Conservation (phyloP, 208 protist species). For the Herpetomonas tarakana region DNA sequence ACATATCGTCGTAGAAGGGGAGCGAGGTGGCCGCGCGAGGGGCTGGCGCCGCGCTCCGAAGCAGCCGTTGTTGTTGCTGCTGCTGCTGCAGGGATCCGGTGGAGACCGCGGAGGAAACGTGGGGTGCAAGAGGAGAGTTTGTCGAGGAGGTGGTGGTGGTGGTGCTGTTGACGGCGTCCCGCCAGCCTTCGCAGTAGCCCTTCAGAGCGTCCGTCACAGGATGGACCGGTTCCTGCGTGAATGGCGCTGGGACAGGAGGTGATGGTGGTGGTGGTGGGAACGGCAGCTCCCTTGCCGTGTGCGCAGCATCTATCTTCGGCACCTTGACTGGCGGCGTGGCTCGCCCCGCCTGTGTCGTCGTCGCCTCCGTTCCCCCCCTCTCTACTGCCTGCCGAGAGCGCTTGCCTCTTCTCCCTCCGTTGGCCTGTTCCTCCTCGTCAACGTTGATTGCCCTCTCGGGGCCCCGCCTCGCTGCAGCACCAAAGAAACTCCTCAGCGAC, state of each 20-base stretch:
- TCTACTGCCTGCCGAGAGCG: no score
- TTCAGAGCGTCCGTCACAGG: constrained; percentile 20
- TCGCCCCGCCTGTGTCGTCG: no score
- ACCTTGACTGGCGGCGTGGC: no score
- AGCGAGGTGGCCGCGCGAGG: constrained; percentile 4
- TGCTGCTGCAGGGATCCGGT: neutral
- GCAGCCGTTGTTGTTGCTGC: neutral
- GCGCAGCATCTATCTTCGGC: neutral
- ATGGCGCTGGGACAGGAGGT: neutral
- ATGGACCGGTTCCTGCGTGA: neutral
- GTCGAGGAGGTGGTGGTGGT: neutral
- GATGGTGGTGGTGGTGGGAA: neutral
- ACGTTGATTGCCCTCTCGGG: neutral
- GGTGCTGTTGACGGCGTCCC: constrained; percentile 14
- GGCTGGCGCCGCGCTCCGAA: neutral
- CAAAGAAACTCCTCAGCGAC: neutral
- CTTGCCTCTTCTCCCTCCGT: no score
- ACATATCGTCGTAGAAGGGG: constrained; percentile 45
- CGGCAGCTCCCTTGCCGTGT: neutral
- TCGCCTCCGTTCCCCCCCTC: no score
- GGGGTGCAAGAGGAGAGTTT: neutral
- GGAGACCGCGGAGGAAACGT: neutral
- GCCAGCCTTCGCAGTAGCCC: constrained; percentile 28
- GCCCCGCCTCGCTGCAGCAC: neutral
- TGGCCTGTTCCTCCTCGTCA: no score